Evolutionary conservation across 352 stramenopile species (phyloP).

Genomic region (Globisporangium mamillatum): DNA sequence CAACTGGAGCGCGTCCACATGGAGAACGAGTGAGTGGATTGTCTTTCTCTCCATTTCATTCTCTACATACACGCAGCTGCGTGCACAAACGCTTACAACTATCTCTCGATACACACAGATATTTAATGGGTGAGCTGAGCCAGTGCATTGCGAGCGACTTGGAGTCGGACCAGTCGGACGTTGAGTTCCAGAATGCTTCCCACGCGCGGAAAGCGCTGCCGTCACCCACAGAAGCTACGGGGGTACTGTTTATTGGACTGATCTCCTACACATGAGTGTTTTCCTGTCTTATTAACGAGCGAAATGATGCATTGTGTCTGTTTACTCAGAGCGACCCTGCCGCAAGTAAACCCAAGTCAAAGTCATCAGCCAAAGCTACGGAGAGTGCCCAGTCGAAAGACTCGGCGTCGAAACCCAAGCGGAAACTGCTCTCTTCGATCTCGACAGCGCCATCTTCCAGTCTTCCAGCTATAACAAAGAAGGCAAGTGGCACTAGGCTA

Average conservation of each 20-base stretch:
- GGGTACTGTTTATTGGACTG: neutral
- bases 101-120: conserved; percentile 15
- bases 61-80: neutral
- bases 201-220: neutral
- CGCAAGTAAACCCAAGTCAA: conserved; percentile 10
- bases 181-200: conserved; percentile 21
- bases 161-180: conserved; percentile 45
- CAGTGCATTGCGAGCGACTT: conserved; percentile 42
- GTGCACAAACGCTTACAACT: neutral
- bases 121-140: conserved; percentile 36
- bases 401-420: conserved; percentile 7
- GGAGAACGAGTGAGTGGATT: conserved; percentile 34
- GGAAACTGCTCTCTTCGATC: conserved; percentile 7
- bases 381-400: neutral
- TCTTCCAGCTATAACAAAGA: conserved; percentile 6
- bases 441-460: neutral
- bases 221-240: neutral
- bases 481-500: neutral
- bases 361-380: neutral
- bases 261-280: neutral
- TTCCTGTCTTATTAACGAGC: neutral
- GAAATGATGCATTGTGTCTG: neutral
- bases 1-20: conserved; percentile 23
- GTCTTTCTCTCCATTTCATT: neutral
- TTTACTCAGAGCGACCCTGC: neutral